These are phyloP conservation scores for Apiotrichum mycotoxinovorans DNA, from an alignment of 1,284 basidiomycete species.

Conservation along the genomic window DNA sequence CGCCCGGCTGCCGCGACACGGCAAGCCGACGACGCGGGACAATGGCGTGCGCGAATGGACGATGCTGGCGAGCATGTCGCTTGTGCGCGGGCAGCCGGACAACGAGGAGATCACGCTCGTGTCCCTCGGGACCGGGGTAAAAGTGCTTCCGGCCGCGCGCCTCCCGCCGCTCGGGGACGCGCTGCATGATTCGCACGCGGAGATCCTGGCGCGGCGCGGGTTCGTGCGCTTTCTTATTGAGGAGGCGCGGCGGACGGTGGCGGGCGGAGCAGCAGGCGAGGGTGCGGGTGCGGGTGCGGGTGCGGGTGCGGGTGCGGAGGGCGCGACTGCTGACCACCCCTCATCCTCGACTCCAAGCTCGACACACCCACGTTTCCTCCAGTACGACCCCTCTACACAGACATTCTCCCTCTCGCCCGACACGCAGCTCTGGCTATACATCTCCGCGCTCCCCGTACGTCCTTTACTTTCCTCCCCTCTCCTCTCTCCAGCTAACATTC, in stretches of 20 bases:
- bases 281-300: too few relatives aligned
- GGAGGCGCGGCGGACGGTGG: conserved; percentile 53
- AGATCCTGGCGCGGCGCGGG: conserved; percentile 76
- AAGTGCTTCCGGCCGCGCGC: conserved; percentile 68
- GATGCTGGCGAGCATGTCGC: conserved; percentile 45
- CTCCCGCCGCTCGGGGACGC: conserved; percentile 71
- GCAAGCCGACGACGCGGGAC: conserved; percentile 42
- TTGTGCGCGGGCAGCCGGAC: conserved; percentile 7
- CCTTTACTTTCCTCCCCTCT: background rate
- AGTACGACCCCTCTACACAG: conserved; percentile 3
- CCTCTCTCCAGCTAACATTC: background rate
- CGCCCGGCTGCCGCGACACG: conserved; percentile 36
- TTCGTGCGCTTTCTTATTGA: conserved; percentile 75
- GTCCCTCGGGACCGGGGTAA: conserved; percentile 76
- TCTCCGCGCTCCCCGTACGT: conserved; percentile 86
- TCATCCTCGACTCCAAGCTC: too few relatives aligned
- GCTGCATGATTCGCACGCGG: conserved; percentile 85
- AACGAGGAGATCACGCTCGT: conserved; percentile 54
- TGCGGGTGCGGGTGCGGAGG: too few relatives aligned
- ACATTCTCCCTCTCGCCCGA: conserved; percentile 57
- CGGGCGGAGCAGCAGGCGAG: conserved; percentile 33
- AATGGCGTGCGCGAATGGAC: conserved; percentile 51
- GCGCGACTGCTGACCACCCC: too few relatives aligned
- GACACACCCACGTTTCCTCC: too few relatives aligned
- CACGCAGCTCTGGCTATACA: conserved; percentile 66